Base-by-base conservation (phyloP, 2,329 filamentous ascomycete species). In the Nemania sp. region DNA sequence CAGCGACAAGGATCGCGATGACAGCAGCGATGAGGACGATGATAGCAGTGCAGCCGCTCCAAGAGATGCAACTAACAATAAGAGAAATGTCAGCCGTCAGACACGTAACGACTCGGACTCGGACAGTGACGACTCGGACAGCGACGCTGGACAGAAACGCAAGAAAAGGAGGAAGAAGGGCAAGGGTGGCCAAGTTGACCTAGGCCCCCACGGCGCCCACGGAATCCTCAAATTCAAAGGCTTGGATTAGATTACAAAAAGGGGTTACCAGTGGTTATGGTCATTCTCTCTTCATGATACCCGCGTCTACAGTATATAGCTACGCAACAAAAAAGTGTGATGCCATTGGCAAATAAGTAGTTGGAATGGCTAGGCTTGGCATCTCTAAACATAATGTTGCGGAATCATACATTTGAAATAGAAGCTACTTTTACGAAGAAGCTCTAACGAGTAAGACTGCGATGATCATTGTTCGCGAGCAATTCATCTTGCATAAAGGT, bases 191-290 rank as follows among this genome's bases (percentile, higher is more conserved):
- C 61, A 60, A 40, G 70, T 58, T 48, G 76, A 76, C 45, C 68
- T 80, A 5, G 78, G 78, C 3, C 75, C 77, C 11, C 76, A 75
- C 69, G 78, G 78, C 17, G 76, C 77, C 3, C 78, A 81, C 39
- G 78, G 78, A 43, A 72, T 81, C n/a, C 63, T 80, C 59, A 75
- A 74, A 5, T 80, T 81, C 54, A 74, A 77, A 11, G 77, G 74
- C 6, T 53, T 80, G 59, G 77, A 79, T 52, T 79, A 64, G 20
- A 14, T 28, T 6, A 26, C 19, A 47, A 17, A 6, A 39, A 24
- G n/a, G 36, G 26, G 31, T 14, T 20, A 22, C 15, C n/a, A 3
- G 19, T 45, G 12, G 30, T 12, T 33, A 53, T 50, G 19, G 47
- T 56, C 40, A 14, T 52, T 54, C 48, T 49, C 48, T 47, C 34